Conservation (phyloP, 768 basidiomycete genomes). For the Mycena filopes region DNA sequence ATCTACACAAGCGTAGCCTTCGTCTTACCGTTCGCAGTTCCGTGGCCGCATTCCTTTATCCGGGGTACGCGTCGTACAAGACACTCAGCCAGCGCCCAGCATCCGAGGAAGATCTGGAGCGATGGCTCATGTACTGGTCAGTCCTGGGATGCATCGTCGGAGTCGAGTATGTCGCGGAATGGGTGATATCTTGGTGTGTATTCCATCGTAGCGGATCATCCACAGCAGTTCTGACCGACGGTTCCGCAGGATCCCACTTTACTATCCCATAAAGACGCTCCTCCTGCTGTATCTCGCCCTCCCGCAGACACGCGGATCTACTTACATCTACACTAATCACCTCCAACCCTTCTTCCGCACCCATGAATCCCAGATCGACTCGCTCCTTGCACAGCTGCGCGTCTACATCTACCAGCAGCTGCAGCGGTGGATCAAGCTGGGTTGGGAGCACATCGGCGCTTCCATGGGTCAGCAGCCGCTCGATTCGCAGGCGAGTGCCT, state of each 20-base stretch:
- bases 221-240: not conserved
- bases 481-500: constrained; percentile 30
- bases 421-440: constrained; percentile 67
- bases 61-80: constrained; percentile 97
- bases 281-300: constrained; percentile 92
- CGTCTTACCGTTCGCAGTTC: constrained; percentile 54
- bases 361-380: constrained; percentile 90
- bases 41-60: constrained; percentile 86
- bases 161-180: constrained; percentile 86
- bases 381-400: constrained; percentile 74
- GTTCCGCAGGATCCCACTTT: constrained; percentile 83
- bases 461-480: constrained; percentile 54
- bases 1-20: constrained; percentile 3
- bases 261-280: constrained; percentile 81
- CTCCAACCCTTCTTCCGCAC: constrained; percentile 85
- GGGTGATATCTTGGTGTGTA: constrained; percentile 86
- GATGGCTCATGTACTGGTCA: constrained; percentile 99
- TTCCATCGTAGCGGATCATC: not conserved
- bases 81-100: constrained; percentile 88
- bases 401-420: constrained; percentile 68
- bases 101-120: constrained; percentile 84
- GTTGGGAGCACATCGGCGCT: constrained; percentile 74
- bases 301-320: constrained; percentile 89
- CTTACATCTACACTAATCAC: constrained; percentile 83
- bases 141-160: constrained; percentile 85